A percentile compares a stretch with the other conserved stretches of the same genome.
Evolutionary conservation across 129 eudicot genomes (phyloP).

Genomic region (Escallonia rubra): DNA sequence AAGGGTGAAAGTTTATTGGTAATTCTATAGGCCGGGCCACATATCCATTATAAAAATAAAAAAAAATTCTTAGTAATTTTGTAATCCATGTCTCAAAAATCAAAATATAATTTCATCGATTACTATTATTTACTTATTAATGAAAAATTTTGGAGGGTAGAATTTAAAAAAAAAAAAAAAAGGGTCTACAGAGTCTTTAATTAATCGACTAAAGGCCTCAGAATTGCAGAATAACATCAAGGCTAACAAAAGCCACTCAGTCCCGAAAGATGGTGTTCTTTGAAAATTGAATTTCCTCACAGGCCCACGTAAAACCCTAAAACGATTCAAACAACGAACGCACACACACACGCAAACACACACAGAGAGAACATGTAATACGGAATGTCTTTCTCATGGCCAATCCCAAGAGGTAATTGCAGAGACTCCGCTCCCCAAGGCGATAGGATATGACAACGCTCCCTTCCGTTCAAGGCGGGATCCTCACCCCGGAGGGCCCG

Average conservation of each 20-base stretch:
- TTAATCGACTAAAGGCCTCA: slow-evolving; percentile 26
- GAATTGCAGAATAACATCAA: slow-evolving; percentile 56
- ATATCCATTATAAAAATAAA: no score
- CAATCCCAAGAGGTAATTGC: slow-evolving; percentile 41
- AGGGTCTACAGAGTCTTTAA: no score
- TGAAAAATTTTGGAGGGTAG: no score
- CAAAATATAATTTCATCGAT: no score
- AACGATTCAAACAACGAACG: neutral
- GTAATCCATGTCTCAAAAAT: no score
- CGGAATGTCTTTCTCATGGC: slow-evolving; percentile 42
- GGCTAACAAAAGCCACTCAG: slow-evolving; percentile 31
- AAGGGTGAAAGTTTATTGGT: no score
- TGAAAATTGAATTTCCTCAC: slow-evolving; percentile 46
- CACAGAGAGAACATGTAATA: neutral
- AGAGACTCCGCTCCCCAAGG: slow-evolving; percentile 38
- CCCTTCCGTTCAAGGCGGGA: slow-evolving; percentile 13
- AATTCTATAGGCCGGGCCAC: no score
- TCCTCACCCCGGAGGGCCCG: slow-evolving; percentile 7
- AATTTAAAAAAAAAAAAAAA: no score
- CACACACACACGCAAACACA: neutral
- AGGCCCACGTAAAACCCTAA: slow-evolving; percentile 22
- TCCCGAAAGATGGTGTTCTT: slow-evolving; percentile 61
- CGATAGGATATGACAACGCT: slow-evolving; percentile 43
- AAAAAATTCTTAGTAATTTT: no score
- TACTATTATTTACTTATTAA: no score